Percentiles rank a stretch among this genome's conserved stretches.
Evolutionary conservation across 257 asterid species (phyloP).

Genomic region (Nicotiana sylvestris): DNA sequence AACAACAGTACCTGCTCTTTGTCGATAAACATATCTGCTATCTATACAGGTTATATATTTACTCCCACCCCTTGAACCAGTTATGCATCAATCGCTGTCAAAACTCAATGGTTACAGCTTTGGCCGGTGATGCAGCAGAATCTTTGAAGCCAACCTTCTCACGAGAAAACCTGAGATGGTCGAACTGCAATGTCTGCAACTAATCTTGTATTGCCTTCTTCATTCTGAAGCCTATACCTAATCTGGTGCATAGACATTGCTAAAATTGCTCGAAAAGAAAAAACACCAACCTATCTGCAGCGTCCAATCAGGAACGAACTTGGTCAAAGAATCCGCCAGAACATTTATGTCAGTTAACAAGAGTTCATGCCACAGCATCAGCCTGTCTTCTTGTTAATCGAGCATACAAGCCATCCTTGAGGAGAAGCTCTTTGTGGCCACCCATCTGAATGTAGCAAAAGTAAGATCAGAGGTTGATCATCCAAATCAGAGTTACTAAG

Average conservation of each 20-base stretch:
- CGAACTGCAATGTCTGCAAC: constrained; percentile 9
- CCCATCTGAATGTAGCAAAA: constrained; percentile 57
- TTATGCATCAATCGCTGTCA: background rate
- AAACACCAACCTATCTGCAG: constrained; percentile 4
- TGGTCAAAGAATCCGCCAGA: background rate
- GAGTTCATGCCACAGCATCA: constrained; percentile 63
- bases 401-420: constrained; percentile 70
- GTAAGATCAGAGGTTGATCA: background rate
- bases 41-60: background rate
- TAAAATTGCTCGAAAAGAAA: background rate
- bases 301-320: background rate
- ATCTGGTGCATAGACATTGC: constrained; percentile 1
- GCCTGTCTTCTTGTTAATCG: constrained; percentile 75
- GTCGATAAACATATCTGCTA: background rate
- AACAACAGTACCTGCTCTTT: background rate
- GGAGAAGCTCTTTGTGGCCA: constrained; percentile 60
- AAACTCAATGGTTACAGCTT: background rate
- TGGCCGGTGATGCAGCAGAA: background rate
- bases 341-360: constrained; percentile 1
- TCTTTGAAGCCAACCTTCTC: constrained; percentile 19
- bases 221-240: background rate
- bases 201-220: constrained; percentile 3
- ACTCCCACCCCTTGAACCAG: background rate
- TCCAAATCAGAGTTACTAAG: background rate
- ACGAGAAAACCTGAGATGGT: constrained; percentile 20